Percentiles rank a stretch among this genome's conserved stretches.
Conservation (phyloP, 805 yeast species). For the Candida arabinofermentans region DNA sequence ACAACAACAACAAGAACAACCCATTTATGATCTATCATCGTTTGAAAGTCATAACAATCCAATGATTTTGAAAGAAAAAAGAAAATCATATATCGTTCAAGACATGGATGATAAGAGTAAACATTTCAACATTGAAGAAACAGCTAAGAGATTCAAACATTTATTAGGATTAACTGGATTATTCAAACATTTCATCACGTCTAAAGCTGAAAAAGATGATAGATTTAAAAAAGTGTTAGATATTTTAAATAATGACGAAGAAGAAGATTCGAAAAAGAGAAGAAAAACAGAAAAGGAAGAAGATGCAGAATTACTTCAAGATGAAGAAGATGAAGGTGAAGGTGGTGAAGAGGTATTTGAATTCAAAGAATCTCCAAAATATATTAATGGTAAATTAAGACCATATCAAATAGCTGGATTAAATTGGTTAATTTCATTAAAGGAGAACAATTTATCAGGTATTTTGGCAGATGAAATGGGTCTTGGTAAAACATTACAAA, state of each 20-base stretch:
- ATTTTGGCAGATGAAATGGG: slow-evolving; percentile 99
- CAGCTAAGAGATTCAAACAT: slow-evolving; percentile 76
- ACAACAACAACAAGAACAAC: not conserved
- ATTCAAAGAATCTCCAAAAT: slow-evolving; percentile 83
- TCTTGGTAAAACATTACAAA: slow-evolving; percentile 91
- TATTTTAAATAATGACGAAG: slow-evolving; percentile 52
- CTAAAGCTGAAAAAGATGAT: slow-evolving; percentile 78
- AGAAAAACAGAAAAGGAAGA: slow-evolving; percentile 94
- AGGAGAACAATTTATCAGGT: slow-evolving; percentile 86
- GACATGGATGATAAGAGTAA: too few relatives aligned
- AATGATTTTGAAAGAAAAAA: slow-evolving; percentile 9
- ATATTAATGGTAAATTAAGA: slow-evolving; percentile 70
- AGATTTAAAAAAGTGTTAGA: slow-evolving; percentile 54
- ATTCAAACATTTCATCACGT: slow-evolving; percentile 82
- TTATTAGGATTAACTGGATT: slow-evolving; percentile 78
- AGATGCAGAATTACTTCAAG: slow-evolving; percentile 85
- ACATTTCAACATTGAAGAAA: slow-evolving; percentile 62
- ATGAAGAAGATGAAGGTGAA: slow-evolving; percentile 70
- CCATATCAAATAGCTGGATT: slow-evolving; percentile 94
- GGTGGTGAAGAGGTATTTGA: slow-evolving; percentile 62
- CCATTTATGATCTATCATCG: slow-evolving; percentile 9
- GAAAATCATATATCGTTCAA: too few relatives aligned
- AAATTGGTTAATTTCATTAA: slow-evolving; percentile 87
- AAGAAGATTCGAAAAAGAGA: slow-evolving; percentile 39
- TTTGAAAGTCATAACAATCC: slow-evolving; percentile 11